Evolutionary conservation across 345 rosid species (phyloP).

Genomic region (Camelina neglecta): DNA sequence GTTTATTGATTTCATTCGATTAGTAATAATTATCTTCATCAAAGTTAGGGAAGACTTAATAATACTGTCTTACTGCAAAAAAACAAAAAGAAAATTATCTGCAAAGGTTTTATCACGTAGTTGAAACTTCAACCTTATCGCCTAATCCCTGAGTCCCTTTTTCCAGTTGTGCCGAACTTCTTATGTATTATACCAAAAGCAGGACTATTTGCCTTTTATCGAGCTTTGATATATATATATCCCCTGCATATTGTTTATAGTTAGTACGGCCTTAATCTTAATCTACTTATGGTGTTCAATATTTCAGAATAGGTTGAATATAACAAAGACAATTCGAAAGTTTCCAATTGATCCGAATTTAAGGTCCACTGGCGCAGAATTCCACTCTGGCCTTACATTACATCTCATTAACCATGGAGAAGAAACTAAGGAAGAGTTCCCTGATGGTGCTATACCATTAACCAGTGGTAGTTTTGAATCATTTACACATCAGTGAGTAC

Average conservation of each 20-base stretch:
- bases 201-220: not conserved
- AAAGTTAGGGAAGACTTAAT: not conserved
- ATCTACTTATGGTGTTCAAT: constrained; percentile 28
- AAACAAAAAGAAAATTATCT: not conserved
- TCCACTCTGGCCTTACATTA: constrained; percentile 63
- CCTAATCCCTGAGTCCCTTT: constrained; percentile 14
- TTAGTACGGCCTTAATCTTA: not conserved
- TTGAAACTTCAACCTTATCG: constrained; percentile 18
- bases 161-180: not conserved
- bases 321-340: constrained; percentile 92
- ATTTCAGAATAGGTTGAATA: constrained; percentile 97
- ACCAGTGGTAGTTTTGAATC: constrained; percentile 69
- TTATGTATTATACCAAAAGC: not conserved
- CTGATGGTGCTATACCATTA: constrained; percentile 67
- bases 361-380: constrained; percentile 79
- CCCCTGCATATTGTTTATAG: constrained; percentile 2
- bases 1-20: not conserved
- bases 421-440: constrained; percentile 64
- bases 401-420: constrained; percentile 77
- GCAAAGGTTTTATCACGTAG: constrained; percentile 16
- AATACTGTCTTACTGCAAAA: not conserved
- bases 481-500: constrained; percentile 75
- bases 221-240: constrained; percentile 1
- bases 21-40: not conserved
- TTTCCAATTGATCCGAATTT: constrained; percentile 84